Base-by-base conservation (phyloP, 169 alveolate genomes). In the Babesia sp. region DNA sequence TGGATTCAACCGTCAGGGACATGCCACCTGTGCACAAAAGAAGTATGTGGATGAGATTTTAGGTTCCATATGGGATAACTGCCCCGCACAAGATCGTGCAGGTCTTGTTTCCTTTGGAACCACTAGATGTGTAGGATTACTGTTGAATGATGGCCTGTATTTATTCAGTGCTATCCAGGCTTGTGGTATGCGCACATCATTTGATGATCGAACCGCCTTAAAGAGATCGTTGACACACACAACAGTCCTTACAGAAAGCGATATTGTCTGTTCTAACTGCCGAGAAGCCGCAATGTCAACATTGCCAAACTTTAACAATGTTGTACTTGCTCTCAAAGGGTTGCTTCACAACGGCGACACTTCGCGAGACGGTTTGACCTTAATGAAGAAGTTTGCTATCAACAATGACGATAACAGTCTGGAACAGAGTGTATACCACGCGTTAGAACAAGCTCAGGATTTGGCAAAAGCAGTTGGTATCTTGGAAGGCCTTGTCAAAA, bases 401-500 rank as follows among this genome's bases (percentile, higher is more conserved):
- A 29, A 29, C 0, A 18, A 26, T 11, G 48, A 7, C 44, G 69
- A 24, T 14, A 12, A 18, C 53, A 14, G 16, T 58, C 0, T 28
- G 0, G 37, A 20, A 2, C 18, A n/a, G 14, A 11, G 20, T 8
- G 58, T 66, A 3, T 45, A 61, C 16, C 39, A 72, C 1, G 75
- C 64, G 18, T 20, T 79, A 7, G 76, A 54, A 7, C 54, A 42
- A 26, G 77, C 72, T 26, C 82, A 79, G 59, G 77, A 57, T 14
- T 51, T 64, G 0, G 87, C 74, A 24, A 69, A 34, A 34, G 63
- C 87, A 2, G 69, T 79, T 6, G 87, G 75, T 8, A 34, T 48
- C 16, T 46, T 79, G 71, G 87, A 79, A 20, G 87, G 87, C 37
- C 59, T 67, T 12, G 63, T 77, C n/a, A 29, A 37, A 0, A 20